phyloP scores from a whole-genome alignment of 192 early-diverging fungal genomes.

The Chytriomyces confervae region DNA sequence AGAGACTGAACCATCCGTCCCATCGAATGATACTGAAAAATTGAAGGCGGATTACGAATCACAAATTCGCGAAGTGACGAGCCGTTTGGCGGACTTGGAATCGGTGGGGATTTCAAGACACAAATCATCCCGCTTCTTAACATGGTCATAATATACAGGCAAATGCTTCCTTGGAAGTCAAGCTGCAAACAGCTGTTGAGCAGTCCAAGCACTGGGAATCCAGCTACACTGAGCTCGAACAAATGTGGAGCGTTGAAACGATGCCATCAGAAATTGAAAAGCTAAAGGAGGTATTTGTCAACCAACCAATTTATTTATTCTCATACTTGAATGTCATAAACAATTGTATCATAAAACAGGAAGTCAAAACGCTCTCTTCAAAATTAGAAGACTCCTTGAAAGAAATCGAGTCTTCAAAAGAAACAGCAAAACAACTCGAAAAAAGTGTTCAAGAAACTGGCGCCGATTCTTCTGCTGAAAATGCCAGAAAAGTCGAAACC shows the following conservation, averaged over 20 bases:
- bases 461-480: no score
- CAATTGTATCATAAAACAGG: no score
- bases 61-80: background rate
- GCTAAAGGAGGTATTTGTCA: background rate
- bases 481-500: no score
- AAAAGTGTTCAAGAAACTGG: no score
- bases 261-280: background rate
- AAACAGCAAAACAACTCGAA: no score
- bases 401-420: no score
- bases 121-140: no score
- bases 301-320: no score
- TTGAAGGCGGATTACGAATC: background rate
- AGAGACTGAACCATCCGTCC: background rate
- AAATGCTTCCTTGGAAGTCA: background rate
- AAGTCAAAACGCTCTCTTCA: no score
- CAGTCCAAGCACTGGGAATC: no score
- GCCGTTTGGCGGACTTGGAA: background rate
- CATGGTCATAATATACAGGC: background rate
- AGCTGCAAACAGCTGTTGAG: background rate
- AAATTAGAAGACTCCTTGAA: no score
- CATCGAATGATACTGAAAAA: background rate
- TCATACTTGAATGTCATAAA: no score
- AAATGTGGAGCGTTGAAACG: conserved; percentile 16
- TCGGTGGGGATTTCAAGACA: background rate
- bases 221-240: background rate